Conservation (phyloP, 345 rosid genomes). For the Salix arbutifolia region DNA sequence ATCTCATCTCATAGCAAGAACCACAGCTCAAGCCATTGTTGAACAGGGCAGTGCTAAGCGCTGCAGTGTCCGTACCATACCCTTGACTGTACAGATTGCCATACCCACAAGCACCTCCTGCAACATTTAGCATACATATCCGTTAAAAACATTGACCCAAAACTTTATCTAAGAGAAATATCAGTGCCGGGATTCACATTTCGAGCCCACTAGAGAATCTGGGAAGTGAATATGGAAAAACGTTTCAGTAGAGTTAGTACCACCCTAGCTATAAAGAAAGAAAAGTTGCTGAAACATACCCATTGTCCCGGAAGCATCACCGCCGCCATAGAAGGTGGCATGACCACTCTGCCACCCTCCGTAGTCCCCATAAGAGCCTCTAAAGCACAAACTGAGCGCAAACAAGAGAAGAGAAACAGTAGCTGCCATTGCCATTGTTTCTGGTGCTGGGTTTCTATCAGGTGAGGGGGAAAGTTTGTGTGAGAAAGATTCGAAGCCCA, state of each 20-base stretch:
- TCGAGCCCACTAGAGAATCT: too few species aligned
- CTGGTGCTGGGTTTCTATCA: not conserved
- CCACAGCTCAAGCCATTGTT: slow-evolving; percentile 34
- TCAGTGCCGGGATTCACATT: too few species aligned
- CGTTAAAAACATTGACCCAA: too few species aligned
- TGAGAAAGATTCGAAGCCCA: not conserved
- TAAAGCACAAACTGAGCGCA: slow-evolving; percentile 29
- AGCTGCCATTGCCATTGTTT: slow-evolving; percentile 31
- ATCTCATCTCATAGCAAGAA: slow-evolving; percentile 29
- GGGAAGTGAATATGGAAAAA: too few species aligned
- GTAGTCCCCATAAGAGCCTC: slow-evolving; percentile 39
- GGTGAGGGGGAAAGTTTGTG: not conserved
- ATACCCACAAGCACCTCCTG: slow-evolving; percentile 36
- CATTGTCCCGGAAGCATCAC: slow-evolving; percentile 29
- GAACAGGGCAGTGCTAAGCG: slow-evolving; percentile 34
- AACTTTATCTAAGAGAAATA: too few species aligned
- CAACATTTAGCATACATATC: not conserved
- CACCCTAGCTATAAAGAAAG: not conserved
- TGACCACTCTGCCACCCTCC: slow-evolving; percentile 56
- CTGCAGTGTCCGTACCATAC: slow-evolving; percentile 36
- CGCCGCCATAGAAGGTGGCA: slow-evolving; percentile 28
- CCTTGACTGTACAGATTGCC: slow-evolving; percentile 33
- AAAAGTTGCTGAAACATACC: not conserved
- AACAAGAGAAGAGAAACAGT: slow-evolving; percentile 27
- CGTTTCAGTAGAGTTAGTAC: too few species aligned